phyloP scores from a whole-genome alignment of 169 alveolate species.

The Plasmodium vivax region DNA sequence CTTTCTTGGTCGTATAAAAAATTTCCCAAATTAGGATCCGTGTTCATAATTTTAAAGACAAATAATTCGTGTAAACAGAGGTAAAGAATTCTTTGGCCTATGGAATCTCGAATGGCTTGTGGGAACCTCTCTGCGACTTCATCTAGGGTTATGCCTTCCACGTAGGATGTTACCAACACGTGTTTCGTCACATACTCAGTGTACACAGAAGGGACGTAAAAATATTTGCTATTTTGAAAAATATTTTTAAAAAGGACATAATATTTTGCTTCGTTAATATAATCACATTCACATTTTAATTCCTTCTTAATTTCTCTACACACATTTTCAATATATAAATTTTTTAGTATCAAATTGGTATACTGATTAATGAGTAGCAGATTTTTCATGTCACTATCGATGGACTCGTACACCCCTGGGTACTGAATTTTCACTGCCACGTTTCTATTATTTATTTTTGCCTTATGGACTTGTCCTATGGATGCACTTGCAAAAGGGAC shows the following conservation, averaged over 20 bases:
- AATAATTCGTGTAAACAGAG: conserved; percentile 89
- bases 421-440: conserved; percentile 85
- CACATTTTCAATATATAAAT: conserved; percentile 79
- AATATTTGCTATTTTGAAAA: conserved; percentile 77
- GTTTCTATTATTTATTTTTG: conserved; percentile 69
- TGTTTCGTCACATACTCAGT: conserved; percentile 77
- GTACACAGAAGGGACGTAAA: conserved; percentile 81
- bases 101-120: conserved; percentile 83
- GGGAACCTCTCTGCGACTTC: conserved; percentile 64
- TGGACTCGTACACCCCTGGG: conserved; percentile 85
- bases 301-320: conserved; percentile 81
- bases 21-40: conserved; percentile 94
- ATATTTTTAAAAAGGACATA: conserved; percentile 80
- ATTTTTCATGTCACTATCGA: conserved; percentile 83
- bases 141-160: conserved; percentile 78
- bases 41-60: conserved; percentile 89
- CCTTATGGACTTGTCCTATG: conserved; percentile 86
- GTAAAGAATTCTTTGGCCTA: conserved; percentile 85
- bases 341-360: conserved; percentile 79
- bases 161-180: conserved; percentile 81
- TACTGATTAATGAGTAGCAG: conserved; percentile 78
- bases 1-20: conserved; percentile 84
- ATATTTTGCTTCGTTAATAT: conserved; percentile 84
- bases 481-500: conserved; percentile 90
- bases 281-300: conserved; percentile 83